These are phyloP conservation scores for Juncus inflexus DNA, from an alignment of 176 grass and related monocot genomes.

Conservation along the genomic window DNA sequence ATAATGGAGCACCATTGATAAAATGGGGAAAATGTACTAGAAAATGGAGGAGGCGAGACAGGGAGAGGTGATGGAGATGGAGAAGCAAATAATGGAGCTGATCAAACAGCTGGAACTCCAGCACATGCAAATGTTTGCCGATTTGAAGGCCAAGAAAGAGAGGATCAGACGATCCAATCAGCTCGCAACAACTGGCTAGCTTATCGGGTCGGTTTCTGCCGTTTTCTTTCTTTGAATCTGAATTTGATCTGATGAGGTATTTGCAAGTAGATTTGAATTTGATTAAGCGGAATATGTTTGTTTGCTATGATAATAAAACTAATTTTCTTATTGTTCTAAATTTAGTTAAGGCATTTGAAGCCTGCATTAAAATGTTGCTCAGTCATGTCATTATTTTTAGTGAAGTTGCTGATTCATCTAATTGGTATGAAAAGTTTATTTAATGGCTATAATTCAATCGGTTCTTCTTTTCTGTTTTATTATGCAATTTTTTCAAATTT, in stretches of 20 bases:
- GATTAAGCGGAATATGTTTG: too few species aligned
- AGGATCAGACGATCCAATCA: conserved; percentile 61
- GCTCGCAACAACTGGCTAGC: conserved; percentile 38
- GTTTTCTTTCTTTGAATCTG: conserved; percentile 53
- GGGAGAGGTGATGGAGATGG: conserved; percentile 66
- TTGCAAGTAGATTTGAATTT: too few species aligned
- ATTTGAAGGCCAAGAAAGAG: conserved; percentile 73
- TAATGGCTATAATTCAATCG: not conserved
- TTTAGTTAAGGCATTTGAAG: too few species aligned
- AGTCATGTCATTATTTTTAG: too few species aligned
- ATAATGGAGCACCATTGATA: conserved; percentile 59
- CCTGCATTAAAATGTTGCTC: too few species aligned
- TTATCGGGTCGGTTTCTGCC: conserved; percentile 42
- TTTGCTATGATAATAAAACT: too few species aligned
- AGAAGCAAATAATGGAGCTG: conserved; percentile 69
- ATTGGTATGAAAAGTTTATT: not conserved
- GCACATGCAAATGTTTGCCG: conserved; percentile 81
- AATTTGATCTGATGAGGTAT: not conserved
- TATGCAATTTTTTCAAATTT: not conserved
- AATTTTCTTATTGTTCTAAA: too few species aligned
- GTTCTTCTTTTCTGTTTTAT: not conserved
- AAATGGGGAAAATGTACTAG: conserved; percentile 87
- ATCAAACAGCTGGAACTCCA: conserved; percentile 75
- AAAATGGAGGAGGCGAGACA: conserved; percentile 72
- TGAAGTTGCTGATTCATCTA: too few species aligned